These are phyloP conservation scores for Neurospora sp. DNA, from an alignment of 495 filamentous ascomycete species.

Conservation along the genomic window DNA sequence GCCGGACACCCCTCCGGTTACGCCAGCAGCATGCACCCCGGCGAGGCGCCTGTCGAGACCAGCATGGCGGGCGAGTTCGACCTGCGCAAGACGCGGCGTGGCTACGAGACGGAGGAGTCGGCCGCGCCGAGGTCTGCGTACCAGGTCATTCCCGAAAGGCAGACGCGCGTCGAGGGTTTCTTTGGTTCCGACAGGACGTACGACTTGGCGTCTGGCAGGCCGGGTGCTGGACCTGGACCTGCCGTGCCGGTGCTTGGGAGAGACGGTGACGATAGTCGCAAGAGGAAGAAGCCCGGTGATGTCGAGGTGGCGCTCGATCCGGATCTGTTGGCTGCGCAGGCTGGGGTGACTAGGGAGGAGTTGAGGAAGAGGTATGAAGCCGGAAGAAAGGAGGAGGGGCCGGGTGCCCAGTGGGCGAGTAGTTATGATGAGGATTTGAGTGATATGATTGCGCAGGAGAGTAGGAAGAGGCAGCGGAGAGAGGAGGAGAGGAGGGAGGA, in stretches of 20 bases:
- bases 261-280: constrained; percentile 62
- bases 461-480: constrained; percentile 73
- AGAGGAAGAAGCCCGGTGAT: constrained; percentile 92
- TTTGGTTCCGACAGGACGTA: constrained; percentile 92
- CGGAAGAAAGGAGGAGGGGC: constrained; percentile 57
- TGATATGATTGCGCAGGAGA: constrained; percentile 94
- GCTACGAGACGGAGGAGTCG: constrained; percentile 81
- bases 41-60: constrained; percentile 40
- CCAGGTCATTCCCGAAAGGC: constrained; percentile 82
- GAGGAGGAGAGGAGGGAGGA: constrained; percentile 64
- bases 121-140: constrained; percentile 60
- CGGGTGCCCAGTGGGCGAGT: constrained; percentile 49
- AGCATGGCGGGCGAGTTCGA: constrained; percentile 82
- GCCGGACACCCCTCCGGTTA: constrained; percentile 61
- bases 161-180: constrained; percentile 77
- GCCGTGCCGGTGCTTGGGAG: constrained; percentile 55
- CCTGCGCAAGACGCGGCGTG: constrained; percentile 75
- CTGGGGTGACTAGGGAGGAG: constrained; percentile 58
- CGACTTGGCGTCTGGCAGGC: constrained; percentile 49
- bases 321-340: constrained; percentile 58
- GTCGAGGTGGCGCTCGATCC: constrained; percentile 86
- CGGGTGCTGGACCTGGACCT: constrained; percentile 9
- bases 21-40: constrained; percentile 61
- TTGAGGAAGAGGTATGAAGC: constrained; percentile 58
- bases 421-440: constrained; percentile 82